These are phyloP conservation scores for Chimonanthus praecox DNA, from an alignment of 164 flowering plant genomes.

Conservation along the genomic window DNA sequence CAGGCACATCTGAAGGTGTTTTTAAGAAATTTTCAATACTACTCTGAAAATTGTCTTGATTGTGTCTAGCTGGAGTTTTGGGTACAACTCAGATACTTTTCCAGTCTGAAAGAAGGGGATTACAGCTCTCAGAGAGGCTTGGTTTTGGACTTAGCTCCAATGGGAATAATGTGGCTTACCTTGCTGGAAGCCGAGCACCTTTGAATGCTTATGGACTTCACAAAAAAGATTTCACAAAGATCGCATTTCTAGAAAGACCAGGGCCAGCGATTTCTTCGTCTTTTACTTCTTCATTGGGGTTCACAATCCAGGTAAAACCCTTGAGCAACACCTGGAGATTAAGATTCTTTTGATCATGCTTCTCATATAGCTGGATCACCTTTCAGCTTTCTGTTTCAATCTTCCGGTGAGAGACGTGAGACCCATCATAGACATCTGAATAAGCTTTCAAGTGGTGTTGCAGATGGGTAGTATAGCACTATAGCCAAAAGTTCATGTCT, in stretches of 20 bases:
- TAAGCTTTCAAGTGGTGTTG: too few relatives aligned
- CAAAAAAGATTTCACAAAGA: slow-evolving; percentile 23
- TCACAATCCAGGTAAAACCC: slow-evolving; percentile 47
- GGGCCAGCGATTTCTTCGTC: slow-evolving; percentile 58
- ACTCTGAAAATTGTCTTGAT: background rate
- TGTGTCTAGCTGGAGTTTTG: slow-evolving; percentile 46
- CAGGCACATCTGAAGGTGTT: background rate
- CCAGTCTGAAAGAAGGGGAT: slow-evolving; percentile 47
- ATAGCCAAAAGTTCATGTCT: background rate
- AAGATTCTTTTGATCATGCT: background rate
- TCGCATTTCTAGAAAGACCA: slow-evolving; percentile 47
- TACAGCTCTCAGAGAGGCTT: slow-evolving; percentile 40
- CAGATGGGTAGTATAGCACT: too few relatives aligned
- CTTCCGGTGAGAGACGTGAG: background rate
- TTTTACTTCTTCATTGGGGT: slow-evolving; percentile 50
- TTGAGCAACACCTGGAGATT: background rate
- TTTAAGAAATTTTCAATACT: background rate
- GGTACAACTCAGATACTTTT: slow-evolving; percentile 49
- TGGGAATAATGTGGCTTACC: slow-evolving; percentile 47
- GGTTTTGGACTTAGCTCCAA: slow-evolving; percentile 52
- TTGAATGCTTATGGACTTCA: slow-evolving; percentile 37
- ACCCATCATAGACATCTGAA: background rate
- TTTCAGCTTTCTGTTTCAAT: background rate
- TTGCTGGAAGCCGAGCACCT: slow-evolving; percentile 47
- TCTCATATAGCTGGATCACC: background rate